Evolutionary conservation across 129 eudicot species (phyloP).

Genomic region (Saposhnikovia divaricata): DNA sequence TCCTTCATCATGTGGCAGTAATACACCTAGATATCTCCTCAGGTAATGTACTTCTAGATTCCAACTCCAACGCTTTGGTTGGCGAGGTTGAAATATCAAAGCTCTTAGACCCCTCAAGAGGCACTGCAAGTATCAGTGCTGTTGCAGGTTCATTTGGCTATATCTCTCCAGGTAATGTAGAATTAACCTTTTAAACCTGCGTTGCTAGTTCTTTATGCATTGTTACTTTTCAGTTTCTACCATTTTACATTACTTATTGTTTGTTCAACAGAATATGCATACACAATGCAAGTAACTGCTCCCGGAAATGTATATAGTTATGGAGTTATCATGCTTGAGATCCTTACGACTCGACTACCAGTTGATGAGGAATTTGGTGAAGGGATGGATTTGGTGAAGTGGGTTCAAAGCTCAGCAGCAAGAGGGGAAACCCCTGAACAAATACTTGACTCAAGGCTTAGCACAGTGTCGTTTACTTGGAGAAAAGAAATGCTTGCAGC

Average conservation of each 20-base stretch:
- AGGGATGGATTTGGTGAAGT: conserved; percentile 86
- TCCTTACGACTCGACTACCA: conserved; percentile 72
- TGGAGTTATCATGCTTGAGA: conserved; percentile 84
- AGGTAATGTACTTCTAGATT: conserved; percentile 69
- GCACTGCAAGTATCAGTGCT: conserved; percentile 94
- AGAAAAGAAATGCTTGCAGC: conserved; percentile 92
- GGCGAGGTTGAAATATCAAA: conserved; percentile 92
- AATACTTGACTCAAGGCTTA: conserved; percentile 78
- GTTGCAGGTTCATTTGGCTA: conserved; percentile 99
- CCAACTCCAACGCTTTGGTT: conserved; percentile 56
- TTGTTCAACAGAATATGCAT: conserved; percentile 76
- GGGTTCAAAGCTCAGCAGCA: conserved; percentile 84
- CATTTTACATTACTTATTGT: neutral
- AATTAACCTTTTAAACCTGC: too few species aligned
- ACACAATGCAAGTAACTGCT: conserved; percentile 99
- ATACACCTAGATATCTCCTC: conserved; percentile 93
- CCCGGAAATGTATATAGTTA: conserved; percentile 97
- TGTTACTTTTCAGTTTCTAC: neutral
- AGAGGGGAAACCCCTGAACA: conserved; percentile 96
- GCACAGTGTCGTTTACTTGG: conserved; percentile 92
- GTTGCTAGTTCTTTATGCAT: neutral
- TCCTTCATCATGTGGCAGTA: conserved; percentile 82
- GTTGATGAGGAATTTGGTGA: conserved; percentile 92
- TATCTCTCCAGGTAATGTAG: conserved; percentile 74
- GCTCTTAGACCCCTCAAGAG: conserved; percentile 95